phyloP scores from a whole-genome alignment of 192 early-diverging fungal genomes.

The Coemansia javaensis region DNA sequence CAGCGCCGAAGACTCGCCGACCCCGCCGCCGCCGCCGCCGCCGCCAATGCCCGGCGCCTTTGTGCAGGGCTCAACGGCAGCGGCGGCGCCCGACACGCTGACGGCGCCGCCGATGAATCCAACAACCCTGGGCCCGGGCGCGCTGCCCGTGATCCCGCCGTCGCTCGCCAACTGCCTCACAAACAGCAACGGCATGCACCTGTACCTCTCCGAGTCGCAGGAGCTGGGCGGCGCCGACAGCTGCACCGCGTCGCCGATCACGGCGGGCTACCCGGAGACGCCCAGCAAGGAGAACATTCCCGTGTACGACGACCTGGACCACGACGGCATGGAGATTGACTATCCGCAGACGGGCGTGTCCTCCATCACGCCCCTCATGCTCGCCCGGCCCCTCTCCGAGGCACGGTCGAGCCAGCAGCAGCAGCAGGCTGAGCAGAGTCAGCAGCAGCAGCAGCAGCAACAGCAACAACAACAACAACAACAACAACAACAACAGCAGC shows the following conservation, averaged over 20 bases:
- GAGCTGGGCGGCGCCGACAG: constrained; percentile 11
- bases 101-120: constrained; percentile 51
- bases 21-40: background rate
- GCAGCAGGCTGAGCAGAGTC: background rate
- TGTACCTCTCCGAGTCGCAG: background rate
- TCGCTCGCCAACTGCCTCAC: constrained; percentile 2
- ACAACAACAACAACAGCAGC: background rate
- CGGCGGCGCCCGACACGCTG: constrained; percentile 23
- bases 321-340: background rate
- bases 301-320: constrained; percentile 7
- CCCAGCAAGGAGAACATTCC: constrained; percentile 51
- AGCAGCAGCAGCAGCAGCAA: background rate
- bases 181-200: constrained; percentile 2
- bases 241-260: constrained; percentile 25
- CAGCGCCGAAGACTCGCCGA: background rate
- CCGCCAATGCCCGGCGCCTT: constrained; percentile 8
- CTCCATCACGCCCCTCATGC: constrained; percentile 7
- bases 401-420: background rate
- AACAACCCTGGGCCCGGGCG: constrained; percentile 17
- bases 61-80: background rate
- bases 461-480: background rate
- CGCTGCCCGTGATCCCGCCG: constrained; percentile 1
- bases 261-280: constrained; percentile 33
- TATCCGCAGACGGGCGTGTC: background rate
- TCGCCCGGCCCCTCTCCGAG: background rate